Conservation (phyloP, 2,329 filamentous ascomycete genomes). For the Aspergillus sp. region DNA sequence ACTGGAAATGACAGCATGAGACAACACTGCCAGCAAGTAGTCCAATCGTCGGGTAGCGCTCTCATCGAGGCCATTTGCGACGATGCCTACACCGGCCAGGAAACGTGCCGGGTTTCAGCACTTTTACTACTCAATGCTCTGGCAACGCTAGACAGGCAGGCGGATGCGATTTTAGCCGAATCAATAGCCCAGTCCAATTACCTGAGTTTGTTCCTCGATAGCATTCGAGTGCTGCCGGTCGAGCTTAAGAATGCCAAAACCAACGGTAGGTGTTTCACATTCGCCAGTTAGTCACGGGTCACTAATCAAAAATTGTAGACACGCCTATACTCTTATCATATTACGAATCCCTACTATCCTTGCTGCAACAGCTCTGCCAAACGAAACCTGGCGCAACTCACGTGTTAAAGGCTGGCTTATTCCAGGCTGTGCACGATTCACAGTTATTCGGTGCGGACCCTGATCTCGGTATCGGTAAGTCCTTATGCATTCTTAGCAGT, state of each 20-base stretch:
- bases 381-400: conserved; percentile 80
- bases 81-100: conserved; percentile 83
- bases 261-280: conserved; percentile 51
- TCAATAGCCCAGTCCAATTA: conserved; percentile 84
- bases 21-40: conserved; percentile 62
- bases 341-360: conserved; percentile 73
- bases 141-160: conserved; percentile 69
- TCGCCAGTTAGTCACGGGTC: background rate
- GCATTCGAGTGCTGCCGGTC: conserved; percentile 71
- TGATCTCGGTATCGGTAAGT: conserved; percentile 74
- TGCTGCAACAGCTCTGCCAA: conserved; percentile 81
- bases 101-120: conserved; percentile 79
- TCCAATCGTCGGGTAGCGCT: conserved; percentile 77
- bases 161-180: conserved; percentile 74
- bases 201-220: conserved; percentile 84
- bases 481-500: background rate
- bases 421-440: conserved; percentile 76
- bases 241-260: conserved; percentile 65
- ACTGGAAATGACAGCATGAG: conserved; percentile 50
- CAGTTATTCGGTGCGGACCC: conserved; percentile 88
- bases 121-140: conserved; percentile 79
- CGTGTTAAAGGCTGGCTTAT: conserved; percentile 85
- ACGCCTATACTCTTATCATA: conserved; percentile 57
- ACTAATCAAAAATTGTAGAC: conserved; percentile 40
- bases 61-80: conserved; percentile 87